Base-by-base conservation (phyloP, 1,284 basidiomycete genomes). In the Erythrobasidium hasegawianum region DNA sequence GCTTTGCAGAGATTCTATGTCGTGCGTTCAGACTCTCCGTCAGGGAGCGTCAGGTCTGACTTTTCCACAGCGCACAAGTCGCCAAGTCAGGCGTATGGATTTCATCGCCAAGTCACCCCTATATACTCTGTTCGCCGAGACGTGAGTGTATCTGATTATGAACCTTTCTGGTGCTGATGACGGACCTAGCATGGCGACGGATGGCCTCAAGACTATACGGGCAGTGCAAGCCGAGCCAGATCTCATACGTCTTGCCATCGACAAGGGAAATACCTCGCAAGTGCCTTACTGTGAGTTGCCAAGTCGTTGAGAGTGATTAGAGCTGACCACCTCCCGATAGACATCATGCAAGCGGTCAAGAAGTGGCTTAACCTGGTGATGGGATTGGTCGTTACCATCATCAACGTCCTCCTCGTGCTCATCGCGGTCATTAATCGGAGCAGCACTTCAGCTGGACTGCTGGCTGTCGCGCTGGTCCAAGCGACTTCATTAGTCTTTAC, bases 81-180 rank as follows among this genome's bases (percentile, higher is more conserved):
- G 60, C 2, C 60, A 62, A 62, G 52, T 65, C 13, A 8, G 62
- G 22, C 38, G 62, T 3, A 57, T 65, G 57, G 62, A 65, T 29
- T 58, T 65, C 20, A 54, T 57, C 14, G 57, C 55, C n/a, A 65
- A 65, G n/a, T 65, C 62, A 33, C 62, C 62, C 10, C 26, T 65
- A 29, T 65, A 65, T 24, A 58, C 62, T 4, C 49, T 65, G 2
- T 65, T 65, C 26, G 57, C 55, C 10, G 62, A 65, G 41, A 65
- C 55, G 61, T 57, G 13, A 56, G 61, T 24, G n/a, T 38, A 26
- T n/a, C 27, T 49, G 40, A n/a, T n/a, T n/a, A n/a, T n/a, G n/a
- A n/a, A n/a, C n/a, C n/a, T n/a, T n/a, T n/a, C 20, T 33, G 26
- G 16, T 20, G 10, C 22, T n/a, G n/a, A n/a, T 54, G 29, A 22